These are phyloP conservation scores for Otatea glauca DNA, from an alignment of 176 grass and related monocot genomes.

Conservation along the genomic window DNA sequence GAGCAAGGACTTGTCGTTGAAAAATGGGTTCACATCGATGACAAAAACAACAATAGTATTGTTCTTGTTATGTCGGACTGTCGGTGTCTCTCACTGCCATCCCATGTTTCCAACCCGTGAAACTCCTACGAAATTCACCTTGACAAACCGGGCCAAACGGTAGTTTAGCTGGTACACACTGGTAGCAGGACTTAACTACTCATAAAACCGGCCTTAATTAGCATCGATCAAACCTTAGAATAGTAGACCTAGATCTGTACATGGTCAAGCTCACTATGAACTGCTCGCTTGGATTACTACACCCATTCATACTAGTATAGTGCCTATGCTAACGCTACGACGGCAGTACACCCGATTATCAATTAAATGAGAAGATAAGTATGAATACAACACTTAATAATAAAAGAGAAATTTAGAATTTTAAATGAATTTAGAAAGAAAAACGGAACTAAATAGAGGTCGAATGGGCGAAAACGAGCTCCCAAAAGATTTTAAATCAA, in stretches of 20 bases:
- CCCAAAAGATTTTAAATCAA: too few relatives aligned
- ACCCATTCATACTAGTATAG: neutral
- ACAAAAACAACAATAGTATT: neutral
- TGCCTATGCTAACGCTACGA: too few relatives aligned
- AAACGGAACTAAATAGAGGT: too few relatives aligned
- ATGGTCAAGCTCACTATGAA: neutral
- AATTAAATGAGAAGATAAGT: too few relatives aligned
- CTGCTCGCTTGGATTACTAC: neutral
- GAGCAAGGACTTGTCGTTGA: neutral
- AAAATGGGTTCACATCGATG: neutral
- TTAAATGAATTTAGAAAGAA: too few relatives aligned
- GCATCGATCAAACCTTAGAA: neutral
- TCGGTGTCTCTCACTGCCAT: neutral
- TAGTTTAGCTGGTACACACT: neutral
- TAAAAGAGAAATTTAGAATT: too few relatives aligned
- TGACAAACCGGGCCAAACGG: neutral
- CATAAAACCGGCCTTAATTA: too few relatives aligned
- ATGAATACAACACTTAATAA: too few relatives aligned
- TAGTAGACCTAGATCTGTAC: neutral
- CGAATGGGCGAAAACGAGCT: too few relatives aligned
- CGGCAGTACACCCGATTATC: too few relatives aligned
- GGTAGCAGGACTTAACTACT: neutral
- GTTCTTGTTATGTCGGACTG: neutral
- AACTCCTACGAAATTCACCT: neutral
- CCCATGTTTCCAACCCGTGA: too few relatives aligned